Base-by-base conservation (phyloP, 2,329 filamentous ascomycete species). In the Beauveria sp. region DNA sequence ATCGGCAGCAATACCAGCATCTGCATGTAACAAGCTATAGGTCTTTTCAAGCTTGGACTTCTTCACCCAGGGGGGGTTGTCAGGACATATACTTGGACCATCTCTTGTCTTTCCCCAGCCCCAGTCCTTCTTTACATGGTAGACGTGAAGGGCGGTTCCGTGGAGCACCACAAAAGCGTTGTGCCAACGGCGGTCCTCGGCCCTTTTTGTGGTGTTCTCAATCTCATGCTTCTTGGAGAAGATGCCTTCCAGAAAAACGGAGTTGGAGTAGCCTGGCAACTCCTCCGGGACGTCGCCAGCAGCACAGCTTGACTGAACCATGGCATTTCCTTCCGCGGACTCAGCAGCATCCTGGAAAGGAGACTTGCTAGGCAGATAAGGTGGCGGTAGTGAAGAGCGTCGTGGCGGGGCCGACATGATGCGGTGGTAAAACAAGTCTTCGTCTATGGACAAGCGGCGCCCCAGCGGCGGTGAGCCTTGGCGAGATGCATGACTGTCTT, bases 21-120 rank as follows among this genome's bases (percentile, higher is more conserved):
- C 89, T 24, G 88, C 89, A 69, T 91, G 86, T 64, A 90, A 82
- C 53, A 92, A 77, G 57, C 85, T 88, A 70, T 90, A 92, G n/a
- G 80, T 82, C 70, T 79, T 83, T 64, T 90, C 76, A 43, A 91
- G 73, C 60, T 77, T 78, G 22, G 82, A 83, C 63, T 74, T 79
- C 65, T 75, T 80, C 48, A 81, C 72, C 76, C 73, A 87, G 46
- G 74, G 77, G 30, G 76, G 82, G 66, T 75, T 78, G 67, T 80
- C 80, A 20, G 78, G 77, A 63, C 74, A 77, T 62, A 81, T 74
- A 20, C 76, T 77, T 3, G 80, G 78, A 1, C 79, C 80, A 52
- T 73, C 81, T 63, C 70, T 72, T 61, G 72, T 77, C 68, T 74
- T 76, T 62, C 80, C 79, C 74, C 78, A 79, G 30, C 76, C 77